Percentiles rank a stretch among this genome's conserved stretches.
Conservation (phyloP, 2,329 filamentous ascomycete genomes). For the Beauveria asiatica region DNA sequence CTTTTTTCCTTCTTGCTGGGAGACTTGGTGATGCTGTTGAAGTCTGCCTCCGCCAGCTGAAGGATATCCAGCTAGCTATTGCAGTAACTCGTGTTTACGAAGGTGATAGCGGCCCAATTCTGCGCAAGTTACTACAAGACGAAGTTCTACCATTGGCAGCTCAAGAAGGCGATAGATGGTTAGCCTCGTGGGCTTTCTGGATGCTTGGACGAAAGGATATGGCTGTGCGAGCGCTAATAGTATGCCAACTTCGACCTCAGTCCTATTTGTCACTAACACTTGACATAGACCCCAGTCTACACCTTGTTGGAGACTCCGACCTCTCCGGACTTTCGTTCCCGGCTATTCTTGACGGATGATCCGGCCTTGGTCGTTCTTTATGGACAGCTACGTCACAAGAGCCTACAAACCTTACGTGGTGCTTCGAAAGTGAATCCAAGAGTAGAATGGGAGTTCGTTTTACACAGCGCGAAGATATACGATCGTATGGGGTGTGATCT, state of each 20-base stretch:
- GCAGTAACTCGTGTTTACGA: slow-evolving; percentile 82
- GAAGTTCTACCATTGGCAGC: slow-evolving; percentile 71
- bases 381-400: slow-evolving; percentile 72
- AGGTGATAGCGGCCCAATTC: slow-evolving; percentile 67
- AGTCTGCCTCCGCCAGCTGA: slow-evolving; percentile 77
- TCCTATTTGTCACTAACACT: neutral
- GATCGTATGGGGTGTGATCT: slow-evolving; percentile 91
- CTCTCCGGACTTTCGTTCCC: slow-evolving; percentile 62
- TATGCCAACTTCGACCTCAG: slow-evolving; percentile 35
- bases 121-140: slow-evolving; percentile 68
- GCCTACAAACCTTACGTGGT: slow-evolving; percentile 75
- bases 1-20: slow-evolving; percentile 89
- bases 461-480: slow-evolving; percentile 77
- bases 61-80: slow-evolving; percentile 83
- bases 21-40: slow-evolving; percentile 77
- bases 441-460: slow-evolving; percentile 80
- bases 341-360: slow-evolving; percentile 81
- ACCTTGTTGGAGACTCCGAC: slow-evolving; percentile 61
- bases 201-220: slow-evolving; percentile 75
- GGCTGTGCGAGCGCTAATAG: slow-evolving; percentile 75
- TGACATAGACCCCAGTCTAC: slow-evolving; percentile 62
- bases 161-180: slow-evolving; percentile 80
- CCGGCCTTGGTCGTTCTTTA: slow-evolving; percentile 84
- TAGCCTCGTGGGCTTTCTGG: slow-evolving; percentile 93
- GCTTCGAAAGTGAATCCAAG: slow-evolving; percentile 70